Evolutionary conservation across 2,329 filamentous ascomycete genomes (phyloP), one percentile per base, ranked within the genome.

Genomic region (Sporothrix schenckii): DNA sequence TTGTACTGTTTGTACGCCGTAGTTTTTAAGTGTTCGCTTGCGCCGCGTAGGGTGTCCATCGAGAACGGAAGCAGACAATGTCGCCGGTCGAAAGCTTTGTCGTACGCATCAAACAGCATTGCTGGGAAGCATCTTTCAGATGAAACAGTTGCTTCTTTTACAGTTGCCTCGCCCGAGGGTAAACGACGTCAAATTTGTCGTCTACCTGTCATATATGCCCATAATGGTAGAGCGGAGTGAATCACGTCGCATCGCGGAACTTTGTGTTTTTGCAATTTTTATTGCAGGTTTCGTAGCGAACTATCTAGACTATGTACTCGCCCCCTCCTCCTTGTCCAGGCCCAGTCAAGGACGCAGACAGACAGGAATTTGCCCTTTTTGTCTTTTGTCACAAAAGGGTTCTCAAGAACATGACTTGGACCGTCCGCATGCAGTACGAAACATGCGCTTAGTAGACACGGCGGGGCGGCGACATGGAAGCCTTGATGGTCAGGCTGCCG

Each of bases 401-500:
- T 7, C 50, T 21, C 39, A 21, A 49, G 7, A 13, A 24, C 11
- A 47, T 47, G 34, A 52, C 63, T 16, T 19, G n/a, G 30, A 21
- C 34, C 50, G 39, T 21, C 11, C 21, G 14, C 39, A 44, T n/a
- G 16, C 34, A 39, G 14, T 19, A 58, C 54, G 21, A 69, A 66
- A 56, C 30, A 70, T 53, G 4, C 49, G 34, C 65, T 68, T 98
- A 99, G 90, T 97, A 99, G 78, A 99, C 86, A 82, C 95, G 93
- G 89, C 93, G 95, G 78, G 95, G 95, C 78, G 95, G 95, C 84
- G 93, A 97, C 95, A 99, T 99, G 87, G 92, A 92, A 86, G 95
- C 95, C 92, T 99, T 99, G 89, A 99, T 95, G 83, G 94, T 97
- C 87, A 99, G 89, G 89, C 92, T 95, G 83, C 95, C 95, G 80